Evolutionary conservation across 768 basidiomycete species (phyloP), one percentile per base, ranked within the genome.

Genomic region (Gymnopilus junonius): DNA sequence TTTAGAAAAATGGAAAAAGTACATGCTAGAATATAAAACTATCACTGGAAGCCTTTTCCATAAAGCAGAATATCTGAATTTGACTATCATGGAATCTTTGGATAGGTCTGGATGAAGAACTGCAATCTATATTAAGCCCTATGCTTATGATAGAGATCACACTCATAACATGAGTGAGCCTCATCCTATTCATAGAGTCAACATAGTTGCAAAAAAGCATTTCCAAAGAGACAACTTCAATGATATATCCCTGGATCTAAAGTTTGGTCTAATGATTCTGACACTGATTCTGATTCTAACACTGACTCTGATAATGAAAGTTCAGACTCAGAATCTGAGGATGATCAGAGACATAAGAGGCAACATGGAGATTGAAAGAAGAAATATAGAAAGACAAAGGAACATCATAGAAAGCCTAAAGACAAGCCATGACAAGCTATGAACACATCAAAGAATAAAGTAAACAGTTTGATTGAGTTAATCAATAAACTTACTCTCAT

Each of bases 1-100:
- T 1, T 17, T 67, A 5, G 27, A 48, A 2, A 27, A 67, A 8
- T 67, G 65, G 62, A 63, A 58, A 29, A 64, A 58, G 17, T 67
- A 64, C 50, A 12, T 56, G 35, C 20, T 43, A 17, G 21, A 54
- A 0, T 67, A 58, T 34, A 15, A 46, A 2, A 34, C 62, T 1
- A 34, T 23, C 1, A 62, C 65, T 1, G 63, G 65, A 53, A 27
- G 34, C 1, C 12, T 67, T 1, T 37, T 4, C 20, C 12, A 3
- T 56, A 59, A 4, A 20, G 27, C 0, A 5, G 20, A 1, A 35
- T 68, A 2, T 20, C 12, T 4, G 40, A 62, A 0, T 5, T n/a
- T 29, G 29, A 65, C 1, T 63, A 65, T 23, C 0, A 60, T 15
- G 55, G 56, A 60, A 62, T 29, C 65, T 58, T 29, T 68, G 64